Conservation (phyloP, 1,284 basidiomycete genomes). For the Austroboletus niveus region DNA sequence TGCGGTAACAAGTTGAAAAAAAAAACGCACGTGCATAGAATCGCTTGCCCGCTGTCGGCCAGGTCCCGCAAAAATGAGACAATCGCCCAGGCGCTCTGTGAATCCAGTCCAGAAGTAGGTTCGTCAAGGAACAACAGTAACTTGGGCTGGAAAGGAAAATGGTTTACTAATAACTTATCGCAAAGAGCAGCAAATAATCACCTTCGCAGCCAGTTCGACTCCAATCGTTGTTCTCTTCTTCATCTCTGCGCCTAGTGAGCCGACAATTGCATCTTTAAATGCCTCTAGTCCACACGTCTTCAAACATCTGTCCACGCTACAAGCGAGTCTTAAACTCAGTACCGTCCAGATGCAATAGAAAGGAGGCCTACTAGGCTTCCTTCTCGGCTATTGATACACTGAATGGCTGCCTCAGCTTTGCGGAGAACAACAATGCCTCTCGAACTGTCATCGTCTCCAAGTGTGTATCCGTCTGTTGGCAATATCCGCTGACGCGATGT, state of each 20-base stretch:
- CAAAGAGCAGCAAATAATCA: constrained; percentile 11
- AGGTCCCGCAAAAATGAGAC: constrained; percentile 75
- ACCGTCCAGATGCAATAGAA: too few species aligned
- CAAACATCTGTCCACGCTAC: constrained; percentile 74
- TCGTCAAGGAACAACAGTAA: constrained; percentile 84
- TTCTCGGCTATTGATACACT: constrained; percentile 71
- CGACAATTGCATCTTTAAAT: constrained; percentile 75
- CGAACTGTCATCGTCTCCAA: constrained; percentile 74
- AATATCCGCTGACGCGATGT: constrained; percentile 56
- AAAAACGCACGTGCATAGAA: constrained; percentile 68
- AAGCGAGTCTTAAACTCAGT: too few species aligned
- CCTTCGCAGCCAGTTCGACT: constrained; percentile 78
- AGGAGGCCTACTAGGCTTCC: constrained; percentile 58
- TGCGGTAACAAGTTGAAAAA: constrained; percentile 28
- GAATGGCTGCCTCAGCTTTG: constrained; percentile 75
- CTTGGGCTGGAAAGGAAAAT: constrained; percentile 49
- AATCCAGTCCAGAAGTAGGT: constrained; percentile 83
- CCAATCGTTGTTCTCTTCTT: constrained; percentile 81
- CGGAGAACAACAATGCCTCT: constrained; percentile 83
- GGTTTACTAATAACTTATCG: not conserved
- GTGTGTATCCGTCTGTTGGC: constrained; percentile 82
- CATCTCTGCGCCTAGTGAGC: constrained; percentile 73
- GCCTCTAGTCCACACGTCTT: constrained; percentile 75
- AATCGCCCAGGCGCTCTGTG: constrained; percentile 88
- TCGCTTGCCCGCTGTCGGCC: constrained; percentile 74